Percentiles rank a stretch among this genome's conserved stretches.
These are phyloP conservation scores for Podospora comata DNA, from an alignment of 495 filamentous ascomycete genomes.

Conservation along the genomic window DNA sequence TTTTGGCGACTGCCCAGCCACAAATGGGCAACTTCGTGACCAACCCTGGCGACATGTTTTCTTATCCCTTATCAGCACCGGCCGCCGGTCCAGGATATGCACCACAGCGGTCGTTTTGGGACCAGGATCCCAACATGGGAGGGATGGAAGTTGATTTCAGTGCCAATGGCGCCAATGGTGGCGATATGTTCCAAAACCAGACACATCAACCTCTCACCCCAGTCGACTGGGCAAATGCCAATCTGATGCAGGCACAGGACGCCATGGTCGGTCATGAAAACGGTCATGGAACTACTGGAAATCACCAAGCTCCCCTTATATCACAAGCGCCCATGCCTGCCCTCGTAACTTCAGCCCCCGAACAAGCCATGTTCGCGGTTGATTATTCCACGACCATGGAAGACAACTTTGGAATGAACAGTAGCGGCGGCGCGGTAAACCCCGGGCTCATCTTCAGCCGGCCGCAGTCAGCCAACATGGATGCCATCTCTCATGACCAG, in stretches of 20 bases:
- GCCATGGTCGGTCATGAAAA: slow-evolving; percentile 30
- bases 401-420: slow-evolving; percentile 40
- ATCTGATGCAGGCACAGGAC: slow-evolving; percentile 44
- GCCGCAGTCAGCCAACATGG: slow-evolving; percentile 44
- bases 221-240: slow-evolving; percentile 50
- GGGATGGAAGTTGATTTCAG: slow-evolving; percentile 58
- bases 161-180: slow-evolving; percentile 23
- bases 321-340: slow-evolving; percentile 40
- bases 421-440: slow-evolving; percentile 39
- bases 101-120: slow-evolving; percentile 72
- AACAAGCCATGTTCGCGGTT: slow-evolving; percentile 39
- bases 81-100: slow-evolving; percentile 65
- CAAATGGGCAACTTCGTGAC: slow-evolving; percentile 39
- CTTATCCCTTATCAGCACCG: slow-evolving; percentile 66
- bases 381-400: slow-evolving; percentile 41
- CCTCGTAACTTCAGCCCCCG: slow-evolving; percentile 36
- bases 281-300: slow-evolving; percentile 28
- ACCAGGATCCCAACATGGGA: slow-evolving; percentile 53
- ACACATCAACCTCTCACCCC: slow-evolving; percentile 40
- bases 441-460: slow-evolving; percentile 48
- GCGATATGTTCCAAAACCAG: slow-evolving; percentile 37
- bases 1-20: slow-evolving; percentile 41
- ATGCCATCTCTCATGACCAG: slow-evolving; percentile 35
- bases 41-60: slow-evolving; percentile 52
- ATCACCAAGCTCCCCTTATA: slow-evolving; percentile 35